Evolutionary conservation across 192 early-diverging fungal genomes (phyloP), one percentile per base, ranked within the genome.

Genomic region (Gamsiella multidivaricata): DNA sequence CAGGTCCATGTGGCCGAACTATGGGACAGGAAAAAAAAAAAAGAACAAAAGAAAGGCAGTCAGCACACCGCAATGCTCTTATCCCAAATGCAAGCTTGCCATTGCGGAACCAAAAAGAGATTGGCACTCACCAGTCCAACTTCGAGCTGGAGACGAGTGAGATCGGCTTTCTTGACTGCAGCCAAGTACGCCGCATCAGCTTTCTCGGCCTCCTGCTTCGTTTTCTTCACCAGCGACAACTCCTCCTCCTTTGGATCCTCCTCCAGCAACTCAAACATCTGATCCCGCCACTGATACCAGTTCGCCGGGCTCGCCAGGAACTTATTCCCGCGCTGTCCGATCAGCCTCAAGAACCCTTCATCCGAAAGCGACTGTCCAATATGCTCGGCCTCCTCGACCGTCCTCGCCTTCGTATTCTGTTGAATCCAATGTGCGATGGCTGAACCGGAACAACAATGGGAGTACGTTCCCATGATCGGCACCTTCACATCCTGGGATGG

Each of bases 371-470:
- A 90, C 70, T 92, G 91, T 14, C 90, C 92, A 29, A 94, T 87
- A 10, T 84, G 70, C 36, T 91, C 83, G 1, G 92, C 89, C 50
- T 90, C 89, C 65, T 69, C 86, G 81, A 73, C 82, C 65, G 75
- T 89, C 76, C 70, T 86, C 81, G 46, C 88, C 73, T 29, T 86
- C 80, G 86, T 83, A 78, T 92, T 88, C 54, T 88, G 82, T 66
- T 87, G 88, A 71, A 91, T 83, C 92, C 92, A 94, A n/a, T 83
- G 83, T 1, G 87, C 87, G 70, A 94, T 87, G 42, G 86, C 84
- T 47, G 90, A 87, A 33, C 92, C 92, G 17, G 86, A 71, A 9
- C 90, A 90, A 54, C 88, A 86, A 20, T 88, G 80, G 50, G 82
- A 80, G 79, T 88, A 88, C 2, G 71, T 71, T 23, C 92, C 92